Base-by-base conservation (phyloP, 768 basidiomycete species). In the Mycena crocata region DNA sequence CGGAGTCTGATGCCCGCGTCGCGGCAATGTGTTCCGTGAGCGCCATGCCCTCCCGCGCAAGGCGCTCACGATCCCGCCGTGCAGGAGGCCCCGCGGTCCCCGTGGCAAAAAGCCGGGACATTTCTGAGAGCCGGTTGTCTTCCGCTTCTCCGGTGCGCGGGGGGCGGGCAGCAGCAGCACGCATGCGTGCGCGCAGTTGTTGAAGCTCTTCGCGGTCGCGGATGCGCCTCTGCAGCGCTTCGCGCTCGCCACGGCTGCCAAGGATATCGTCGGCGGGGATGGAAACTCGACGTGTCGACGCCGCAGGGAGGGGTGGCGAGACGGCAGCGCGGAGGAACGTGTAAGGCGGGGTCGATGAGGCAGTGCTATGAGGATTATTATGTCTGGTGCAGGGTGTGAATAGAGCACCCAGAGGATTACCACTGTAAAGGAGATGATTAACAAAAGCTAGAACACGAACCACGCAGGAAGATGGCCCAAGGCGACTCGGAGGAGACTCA, bases 291-390 rank as follows among this genome's bases (percentile, higher is more conserved):
- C 49, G 63, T 12, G 49, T 45, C 21, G 64, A 55, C 12, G n/a
- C n/a, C n/a, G 12, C 13, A 3, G 64, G 68, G 6, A 67, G 62
- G 8, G 65, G 65, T n/a, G 69, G 69, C 0, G 69, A 70, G 32
- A 70, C 69, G n/a, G 57, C 46, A 5, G 50, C 23, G 51, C 46
- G 57, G 51, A 70, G 61, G 57, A 70, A 70, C 5, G 62, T 66
- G 62, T 70, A 70, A 48, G 66, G 69, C 8, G 64, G 32, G 1
- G 57, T 17, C 7, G 69, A 60, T 21, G 66, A 61, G 21, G 35
- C 58, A 49, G 55, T 49, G 35, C 6, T 24, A 28, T 23, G 57
- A 48, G 32, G 51, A 58, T 32, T 59, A n/a, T n/a, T 0, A 37
- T 67, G 69, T 56, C 69, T 32, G 34, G 51, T 5, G 34, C 69